Percentiles rank a stretch among this genome's conserved stretches.
phyloP scores from a whole-genome alignment of 2,329 filamentous ascomycete species.

The Diaporthe nobilis region DNA sequence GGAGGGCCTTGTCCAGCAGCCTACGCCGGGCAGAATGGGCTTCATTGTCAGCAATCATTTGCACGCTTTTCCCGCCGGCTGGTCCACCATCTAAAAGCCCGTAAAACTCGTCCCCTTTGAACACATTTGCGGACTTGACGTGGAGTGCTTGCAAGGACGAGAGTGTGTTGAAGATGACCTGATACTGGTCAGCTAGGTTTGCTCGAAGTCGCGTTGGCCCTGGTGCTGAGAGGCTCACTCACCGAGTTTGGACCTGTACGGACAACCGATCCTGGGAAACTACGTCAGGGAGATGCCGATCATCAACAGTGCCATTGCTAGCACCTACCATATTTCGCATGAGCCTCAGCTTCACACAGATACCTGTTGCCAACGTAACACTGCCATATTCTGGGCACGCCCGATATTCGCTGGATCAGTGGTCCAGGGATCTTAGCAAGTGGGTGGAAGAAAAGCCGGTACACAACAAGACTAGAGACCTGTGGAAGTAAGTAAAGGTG shows the following conservation, averaged over 20 bases:
- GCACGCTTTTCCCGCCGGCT: constrained; percentile 11
- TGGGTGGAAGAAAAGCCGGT: constrained; percentile 10
- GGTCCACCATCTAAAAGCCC: neutral
- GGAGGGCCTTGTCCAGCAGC: constrained; percentile 8
- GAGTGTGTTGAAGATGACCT: constrained; percentile 21
- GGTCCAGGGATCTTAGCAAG: neutral
- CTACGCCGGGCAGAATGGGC: constrained; percentile 10
- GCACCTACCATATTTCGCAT: constrained; percentile 3
- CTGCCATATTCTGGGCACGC: constrained; percentile 19
- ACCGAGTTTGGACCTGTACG: constrained; percentile 16
- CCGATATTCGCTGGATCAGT: neutral
- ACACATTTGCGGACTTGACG: neutral
- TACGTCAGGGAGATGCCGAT: rapidly evolving
- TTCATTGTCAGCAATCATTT: constrained; percentile 16
- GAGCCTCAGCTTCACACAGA: neutral
- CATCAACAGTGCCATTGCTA: rapidly evolving
- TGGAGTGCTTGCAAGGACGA: constrained; percentile 15
- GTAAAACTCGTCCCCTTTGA: constrained; percentile 24
- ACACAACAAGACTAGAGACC: neutral
- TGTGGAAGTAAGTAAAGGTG: neutral
- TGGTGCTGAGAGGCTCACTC: no score
- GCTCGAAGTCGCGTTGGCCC: neutral
- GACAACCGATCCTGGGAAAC: neutral
- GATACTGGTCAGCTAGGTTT: neutral
- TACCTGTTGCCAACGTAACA: constrained; percentile 17